Conservation (phyloP, 2,329 filamentous ascomycete genomes). For the Verticillium tricorpus region DNA sequence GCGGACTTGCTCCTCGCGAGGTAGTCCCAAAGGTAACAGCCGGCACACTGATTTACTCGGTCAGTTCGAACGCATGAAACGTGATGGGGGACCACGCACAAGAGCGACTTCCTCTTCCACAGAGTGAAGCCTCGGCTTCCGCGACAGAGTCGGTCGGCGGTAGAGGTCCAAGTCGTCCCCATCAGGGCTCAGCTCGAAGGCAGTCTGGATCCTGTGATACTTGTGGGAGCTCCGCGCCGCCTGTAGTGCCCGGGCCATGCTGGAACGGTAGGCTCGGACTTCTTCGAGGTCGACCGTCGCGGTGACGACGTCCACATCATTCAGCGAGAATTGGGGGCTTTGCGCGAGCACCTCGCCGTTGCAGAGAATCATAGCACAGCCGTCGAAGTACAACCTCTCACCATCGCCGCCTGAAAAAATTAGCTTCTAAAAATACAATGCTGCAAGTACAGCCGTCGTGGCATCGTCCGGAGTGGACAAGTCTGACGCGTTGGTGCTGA, state of each 20-base stretch:
- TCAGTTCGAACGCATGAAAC: not conserved
- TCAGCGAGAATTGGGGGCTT: slow-evolving; percentile 54
- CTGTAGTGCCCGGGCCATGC: slow-evolving; percentile 53
- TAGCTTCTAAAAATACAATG: slow-evolving; percentile 30
- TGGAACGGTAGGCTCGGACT: slow-evolving; percentile 57
- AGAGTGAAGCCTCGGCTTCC: slow-evolving; percentile 48
- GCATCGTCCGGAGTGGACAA: not conserved
- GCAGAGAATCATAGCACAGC: slow-evolving; percentile 55
- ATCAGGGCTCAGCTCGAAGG: slow-evolving; percentile 26
- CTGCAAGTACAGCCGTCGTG: not conserved
- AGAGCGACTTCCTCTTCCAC: slow-evolving; percentile 66
- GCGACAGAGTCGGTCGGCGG: slow-evolving; percentile 33
- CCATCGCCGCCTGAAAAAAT: slow-evolving; percentile 48
- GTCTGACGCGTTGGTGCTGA: too few relatives aligned
- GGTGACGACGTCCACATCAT: slow-evolving; percentile 61
- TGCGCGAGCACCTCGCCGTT: slow-evolving; percentile 56
- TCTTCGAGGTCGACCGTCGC: slow-evolving; percentile 69
- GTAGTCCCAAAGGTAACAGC: slow-evolving; percentile 65
- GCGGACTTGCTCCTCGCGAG: slow-evolving; percentile 41
- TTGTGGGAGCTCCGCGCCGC: slow-evolving; percentile 39
- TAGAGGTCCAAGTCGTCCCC: slow-evolving; percentile 35
- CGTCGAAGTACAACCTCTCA: slow-evolving; percentile 47
- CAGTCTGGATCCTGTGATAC: slow-evolving; percentile 40
- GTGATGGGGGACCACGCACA: not conserved
- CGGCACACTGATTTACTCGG: slow-evolving; percentile 37